phyloP scores from a whole-genome alignment of 306 rosid genomes.

The Cicer yamashitae region DNA sequence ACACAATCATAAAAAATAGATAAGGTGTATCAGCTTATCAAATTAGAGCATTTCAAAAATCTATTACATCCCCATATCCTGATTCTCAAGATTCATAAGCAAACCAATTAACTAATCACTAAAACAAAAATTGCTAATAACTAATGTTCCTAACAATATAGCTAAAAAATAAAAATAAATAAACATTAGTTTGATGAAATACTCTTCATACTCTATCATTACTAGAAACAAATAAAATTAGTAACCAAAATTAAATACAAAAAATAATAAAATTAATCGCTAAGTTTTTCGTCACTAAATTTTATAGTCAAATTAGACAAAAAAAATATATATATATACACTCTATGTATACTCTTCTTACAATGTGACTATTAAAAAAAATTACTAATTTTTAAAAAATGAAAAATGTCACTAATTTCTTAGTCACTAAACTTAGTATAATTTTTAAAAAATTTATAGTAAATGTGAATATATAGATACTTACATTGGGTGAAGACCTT shows the following conservation, averaged over 20 bases:
- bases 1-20: conserved; percentile 51
- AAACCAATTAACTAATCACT: conserved; percentile 31
- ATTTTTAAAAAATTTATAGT: too few species aligned
- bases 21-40: conserved; percentile 52
- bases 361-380: too few species aligned
- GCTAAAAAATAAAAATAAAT: background rate
- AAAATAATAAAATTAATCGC: too few species aligned
- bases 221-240: background rate
- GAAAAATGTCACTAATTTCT: too few species aligned
- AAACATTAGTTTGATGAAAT: background rate
- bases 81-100: conserved; percentile 36
- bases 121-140: conserved; percentile 15
- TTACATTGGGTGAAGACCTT: conserved; percentile 98
- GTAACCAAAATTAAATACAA: too few species aligned
- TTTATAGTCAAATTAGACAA: background rate
- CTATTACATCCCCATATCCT: conserved; percentile 17
- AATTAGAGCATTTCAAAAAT: conserved; percentile 31
- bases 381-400: too few species aligned
- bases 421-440: too few species aligned
- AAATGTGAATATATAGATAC: conserved; percentile 34
- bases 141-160: conserved; percentile 4
- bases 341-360: too few species aligned
- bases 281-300: background rate
- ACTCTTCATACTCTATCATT: background rate
- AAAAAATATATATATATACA: too few species aligned